Percentiles rank a stretch among this genome's conserved stretches.
Conservation (phyloP, 345 rosid species). For the Xanthoceras sorbifolium region DNA sequence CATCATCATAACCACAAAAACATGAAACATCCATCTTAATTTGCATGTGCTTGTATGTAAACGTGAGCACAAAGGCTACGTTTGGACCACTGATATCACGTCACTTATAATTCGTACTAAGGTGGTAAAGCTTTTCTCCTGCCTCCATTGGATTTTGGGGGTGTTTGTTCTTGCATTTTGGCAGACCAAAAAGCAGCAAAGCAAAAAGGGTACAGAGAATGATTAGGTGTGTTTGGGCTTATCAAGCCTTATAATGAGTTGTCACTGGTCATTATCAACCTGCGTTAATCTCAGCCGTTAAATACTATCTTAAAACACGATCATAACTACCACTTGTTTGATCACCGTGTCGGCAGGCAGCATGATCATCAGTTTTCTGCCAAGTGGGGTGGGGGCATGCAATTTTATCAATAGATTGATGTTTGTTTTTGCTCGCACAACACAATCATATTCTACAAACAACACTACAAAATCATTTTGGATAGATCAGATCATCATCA, state of each 20-base stretch:
- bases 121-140: no score
- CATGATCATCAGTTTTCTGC: conserved; percentile 27
- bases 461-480: conserved; percentile 2
- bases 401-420: conserved; percentile 9
- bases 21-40: background rate
- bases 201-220: conserved; percentile 27
- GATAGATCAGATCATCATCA: conserved; percentile 19
- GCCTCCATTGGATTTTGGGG: conserved; percentile 12
- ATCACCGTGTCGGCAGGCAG: conserved; percentile 45
- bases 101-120: no score
- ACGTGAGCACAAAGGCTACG: no score
- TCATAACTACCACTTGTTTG: conserved; percentile 26
- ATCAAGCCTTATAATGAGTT: conserved; percentile 24
- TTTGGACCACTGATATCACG: no score
- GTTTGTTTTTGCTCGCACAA: conserved; percentile 11
- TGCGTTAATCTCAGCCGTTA: conserved; percentile 27
- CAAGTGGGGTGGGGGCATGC: conserved; percentile 28
- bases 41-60: background rate
- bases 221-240: conserved; percentile 31
- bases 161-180: conserved; percentile 13
- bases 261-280: conserved; percentile 36
- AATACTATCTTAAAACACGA: conserved; percentile 23
- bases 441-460: conserved; percentile 16
- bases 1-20: no score
- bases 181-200: conserved; percentile 44